A percentile compares a stretch with the other conserved stretches of the same genome.
Conservation (phyloP, 2,329 filamentous ascomycete genomes). For the Clathrospora elynae region DNA sequence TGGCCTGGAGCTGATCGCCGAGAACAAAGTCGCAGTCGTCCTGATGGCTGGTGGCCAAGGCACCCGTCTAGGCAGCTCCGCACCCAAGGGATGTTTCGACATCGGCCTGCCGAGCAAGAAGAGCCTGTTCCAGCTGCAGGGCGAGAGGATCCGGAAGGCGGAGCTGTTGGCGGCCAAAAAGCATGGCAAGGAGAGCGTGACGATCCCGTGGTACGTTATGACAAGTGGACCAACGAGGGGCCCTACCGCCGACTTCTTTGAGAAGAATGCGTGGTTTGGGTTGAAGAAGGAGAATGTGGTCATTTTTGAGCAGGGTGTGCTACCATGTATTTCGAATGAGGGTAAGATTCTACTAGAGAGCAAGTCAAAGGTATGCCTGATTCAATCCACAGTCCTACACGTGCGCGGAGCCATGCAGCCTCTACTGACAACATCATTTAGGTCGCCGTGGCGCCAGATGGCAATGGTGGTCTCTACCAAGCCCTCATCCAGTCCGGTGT, state of each 20-base stretch:
- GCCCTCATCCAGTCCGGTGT: slow-evolving; percentile 81
- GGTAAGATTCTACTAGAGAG: slow-evolving; percentile 94
- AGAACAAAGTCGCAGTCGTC: slow-evolving; percentile 79
- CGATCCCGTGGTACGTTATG: slow-evolving; percentile 99
- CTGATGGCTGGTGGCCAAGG: slow-evolving; percentile 98
- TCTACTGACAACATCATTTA: slow-evolving; percentile 35
- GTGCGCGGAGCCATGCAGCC: not conserved
- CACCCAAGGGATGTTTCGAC: slow-evolving; percentile 96
- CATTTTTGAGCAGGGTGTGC: slow-evolving; percentile 95
- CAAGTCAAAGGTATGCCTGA: slow-evolving; percentile 71
- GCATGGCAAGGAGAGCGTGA: slow-evolving; percentile 60
- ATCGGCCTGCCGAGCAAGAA: slow-evolving; percentile 93
- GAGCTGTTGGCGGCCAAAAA: slow-evolving; percentile 79
- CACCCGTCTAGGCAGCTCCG: slow-evolving; percentile 90
- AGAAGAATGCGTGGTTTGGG: slow-evolving; percentile 89
- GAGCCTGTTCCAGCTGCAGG: slow-evolving; percentile 96
- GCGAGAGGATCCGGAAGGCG: slow-evolving; percentile 86
- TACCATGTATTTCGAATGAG: slow-evolving; percentile 96
- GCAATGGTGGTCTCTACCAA: slow-evolving; percentile 96
- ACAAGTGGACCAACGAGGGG: slow-evolving; percentile 91
- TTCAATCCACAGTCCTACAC: not conserved
- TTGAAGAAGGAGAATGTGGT: slow-evolving; percentile 81
- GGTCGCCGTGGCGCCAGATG: slow-evolving; percentile 92
- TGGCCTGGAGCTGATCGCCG: slow-evolving; percentile 67
- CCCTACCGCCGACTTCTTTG: slow-evolving; percentile 92